Conservation (phyloP, 179 eudicot species). For the Gypsophila paniculata region DNA sequence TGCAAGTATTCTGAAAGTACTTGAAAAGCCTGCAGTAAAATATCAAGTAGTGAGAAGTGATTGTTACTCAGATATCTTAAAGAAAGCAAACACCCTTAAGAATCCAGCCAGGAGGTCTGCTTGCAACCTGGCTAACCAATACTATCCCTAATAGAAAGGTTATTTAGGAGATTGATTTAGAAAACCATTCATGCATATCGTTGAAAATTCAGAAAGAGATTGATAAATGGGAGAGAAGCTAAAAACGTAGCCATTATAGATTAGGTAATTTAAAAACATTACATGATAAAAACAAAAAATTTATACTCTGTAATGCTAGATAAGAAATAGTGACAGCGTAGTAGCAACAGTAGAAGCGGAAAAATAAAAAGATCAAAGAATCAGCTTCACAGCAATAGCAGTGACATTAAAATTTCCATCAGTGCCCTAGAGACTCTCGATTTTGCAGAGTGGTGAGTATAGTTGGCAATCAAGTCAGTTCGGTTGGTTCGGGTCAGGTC, state of each 20-base stretch:
- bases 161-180: neutral
- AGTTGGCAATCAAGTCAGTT: no score
- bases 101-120: neutral
- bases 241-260: neutral
- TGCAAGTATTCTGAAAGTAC: neutral
- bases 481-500: no score
- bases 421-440: no score
- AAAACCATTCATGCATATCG: neutral
- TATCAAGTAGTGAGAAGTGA: slow-evolving; percentile 20
- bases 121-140: neutral
- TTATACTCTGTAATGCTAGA: neutral
- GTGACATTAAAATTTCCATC: no score
- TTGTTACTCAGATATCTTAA: neutral
- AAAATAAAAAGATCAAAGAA: neutral
- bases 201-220: neutral
- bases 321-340: neutral
- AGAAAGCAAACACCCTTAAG: neutral
- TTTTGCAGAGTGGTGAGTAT: no score
- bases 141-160: neutral
- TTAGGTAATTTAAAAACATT: neutral
- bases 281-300: neutral
- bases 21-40: slow-evolving; percentile 58
- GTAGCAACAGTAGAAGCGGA: neutral
- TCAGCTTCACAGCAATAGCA: neutral
- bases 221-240: neutral